These are phyloP conservation scores for Chalaropsis ovoidea DNA, from an alignment of 2,329 filamentous ascomycete genomes.

Conservation along the genomic window DNA sequence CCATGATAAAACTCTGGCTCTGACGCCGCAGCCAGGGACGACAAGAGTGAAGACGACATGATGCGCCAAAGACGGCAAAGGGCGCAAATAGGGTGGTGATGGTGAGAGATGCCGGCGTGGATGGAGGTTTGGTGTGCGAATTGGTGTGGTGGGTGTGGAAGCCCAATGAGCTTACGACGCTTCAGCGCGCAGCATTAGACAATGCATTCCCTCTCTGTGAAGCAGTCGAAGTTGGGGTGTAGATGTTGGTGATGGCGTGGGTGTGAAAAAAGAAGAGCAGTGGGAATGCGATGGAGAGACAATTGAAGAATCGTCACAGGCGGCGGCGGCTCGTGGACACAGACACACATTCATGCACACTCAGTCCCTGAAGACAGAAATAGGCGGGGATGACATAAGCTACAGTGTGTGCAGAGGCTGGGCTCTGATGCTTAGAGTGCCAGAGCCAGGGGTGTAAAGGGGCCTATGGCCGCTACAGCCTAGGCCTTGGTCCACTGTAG, in stretches of 20 bases:
- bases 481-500: not conserved
- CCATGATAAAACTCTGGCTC: not conserved
- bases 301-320: not conserved
- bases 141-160: not conserved
- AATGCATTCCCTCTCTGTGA: not conserved
- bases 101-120: not conserved
- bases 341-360: not conserved
- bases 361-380: not conserved
- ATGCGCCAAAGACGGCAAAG: not conserved
- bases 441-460: not conserved
- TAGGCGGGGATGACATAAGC: not conserved
- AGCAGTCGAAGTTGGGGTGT: not conserved
- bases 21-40: not conserved
- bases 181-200: constrained; percentile 7
- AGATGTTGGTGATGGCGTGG: not conserved
- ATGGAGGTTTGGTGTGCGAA: not conserved
- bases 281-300: not conserved
- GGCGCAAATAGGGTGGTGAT: not conserved
- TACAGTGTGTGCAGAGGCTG: not conserved
- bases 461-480: not conserved
- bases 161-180: constrained; percentile 8
- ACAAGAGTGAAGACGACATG: constrained; percentile 14
- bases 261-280: not conserved
- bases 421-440: not conserved
- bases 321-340: no score